Evolutionary conservation across 2,329 filamentous ascomycete genomes (phyloP).

Genomic region (Colletotrichum liaoningense): DNA sequence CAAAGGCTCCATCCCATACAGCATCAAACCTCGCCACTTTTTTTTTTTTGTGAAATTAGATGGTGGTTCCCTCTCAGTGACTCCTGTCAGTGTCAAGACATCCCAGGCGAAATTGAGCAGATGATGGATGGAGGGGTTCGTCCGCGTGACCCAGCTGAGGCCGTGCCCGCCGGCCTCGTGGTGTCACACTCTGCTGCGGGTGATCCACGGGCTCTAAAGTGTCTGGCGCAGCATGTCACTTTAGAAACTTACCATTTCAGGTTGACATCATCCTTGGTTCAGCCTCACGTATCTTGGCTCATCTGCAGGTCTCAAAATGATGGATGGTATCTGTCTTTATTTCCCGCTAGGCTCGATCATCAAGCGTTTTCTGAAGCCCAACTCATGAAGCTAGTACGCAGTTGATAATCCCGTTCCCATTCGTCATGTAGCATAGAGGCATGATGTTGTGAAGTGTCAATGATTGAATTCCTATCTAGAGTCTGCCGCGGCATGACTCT

Average conservation of each 20-base stretch:
- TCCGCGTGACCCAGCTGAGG: conserved; percentile 22
- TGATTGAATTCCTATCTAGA: conserved; percentile 39
- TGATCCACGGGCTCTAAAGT: conserved; percentile 32
- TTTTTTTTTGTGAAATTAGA: conserved; percentile 6
- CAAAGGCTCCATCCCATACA: background rate
- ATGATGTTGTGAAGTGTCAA: conserved; percentile 36
- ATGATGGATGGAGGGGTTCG: background rate
- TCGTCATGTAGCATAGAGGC: conserved; percentile 4
- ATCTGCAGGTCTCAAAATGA: background rate
- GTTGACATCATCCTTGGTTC: conserved; percentile 27
- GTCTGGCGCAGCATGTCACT: conserved; percentile 1
- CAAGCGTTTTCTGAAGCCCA: conserved; percentile 5
- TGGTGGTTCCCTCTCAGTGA: conserved; percentile 1
- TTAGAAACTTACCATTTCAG: conserved; percentile 4
- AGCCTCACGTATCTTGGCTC: background rate
- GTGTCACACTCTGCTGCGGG: conserved; percentile 19
- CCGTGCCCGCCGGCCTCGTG: conserved; percentile 5
- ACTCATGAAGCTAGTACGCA: background rate
- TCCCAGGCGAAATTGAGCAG: conserved; percentile 22
- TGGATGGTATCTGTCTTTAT: background rate
- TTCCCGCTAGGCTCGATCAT: conserved; percentile 5
- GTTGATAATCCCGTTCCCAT: background rate
- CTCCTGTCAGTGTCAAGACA: conserved; percentile 7
- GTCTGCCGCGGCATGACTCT: conserved; percentile 36
- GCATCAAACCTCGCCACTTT: conserved; percentile 10